phyloP scores from a whole-genome alignment of 352 stramenopile species.

The Globisporangium orthogonon region DNA sequence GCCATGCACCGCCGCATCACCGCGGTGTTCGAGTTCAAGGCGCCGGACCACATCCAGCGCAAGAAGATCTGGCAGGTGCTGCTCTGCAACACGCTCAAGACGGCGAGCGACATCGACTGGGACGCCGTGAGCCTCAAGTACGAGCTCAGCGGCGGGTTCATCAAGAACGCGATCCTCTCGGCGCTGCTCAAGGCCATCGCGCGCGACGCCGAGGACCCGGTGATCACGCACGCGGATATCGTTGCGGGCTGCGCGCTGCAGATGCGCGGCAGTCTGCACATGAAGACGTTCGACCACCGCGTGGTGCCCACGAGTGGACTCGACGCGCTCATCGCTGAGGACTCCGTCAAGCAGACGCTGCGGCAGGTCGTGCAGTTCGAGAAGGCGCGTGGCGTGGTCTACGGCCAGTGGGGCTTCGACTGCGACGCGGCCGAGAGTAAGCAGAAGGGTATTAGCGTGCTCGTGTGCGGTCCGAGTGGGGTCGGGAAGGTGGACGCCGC shows the following conservation, averaged over 20 bases:
- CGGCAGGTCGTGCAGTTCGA: conserved; percentile 74
- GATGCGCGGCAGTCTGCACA: conserved; percentile 84
- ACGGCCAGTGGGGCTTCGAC: conserved; percentile 82
- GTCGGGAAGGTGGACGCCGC: conserved; percentile 73
- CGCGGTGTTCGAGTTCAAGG: conserved; percentile 85
- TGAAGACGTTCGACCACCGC: conserved; percentile 87
- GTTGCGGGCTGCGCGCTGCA: conserved; percentile 76
- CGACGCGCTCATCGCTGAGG: conserved; percentile 66
- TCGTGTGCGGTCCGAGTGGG: conserved; percentile 61
- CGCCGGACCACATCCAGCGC: conserved; percentile 76
- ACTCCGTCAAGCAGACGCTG: conserved; percentile 59
- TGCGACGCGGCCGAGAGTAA: conserved; percentile 78
- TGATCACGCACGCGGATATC: conserved; percentile 76
- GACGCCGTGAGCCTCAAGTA: conserved; percentile 83
- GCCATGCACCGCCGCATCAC: conserved; percentile 89
- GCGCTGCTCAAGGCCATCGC: conserved; percentile 76
- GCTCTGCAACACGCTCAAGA: conserved; percentile 39
- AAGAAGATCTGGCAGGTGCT: conserved; percentile 84
- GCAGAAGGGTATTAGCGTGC: conserved; percentile 76
- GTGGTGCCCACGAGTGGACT: conserved; percentile 72
- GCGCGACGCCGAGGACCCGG: conserved; percentile 38
- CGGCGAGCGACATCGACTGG: conserved; percentile 71
- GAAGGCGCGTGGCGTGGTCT: conserved; percentile 81
- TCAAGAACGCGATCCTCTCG: conserved; percentile 88
- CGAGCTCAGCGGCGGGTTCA: conserved; percentile 86